Base-by-base conservation (phyloP, 805 yeast species). In the Candida sakaeoensis region DNA sequence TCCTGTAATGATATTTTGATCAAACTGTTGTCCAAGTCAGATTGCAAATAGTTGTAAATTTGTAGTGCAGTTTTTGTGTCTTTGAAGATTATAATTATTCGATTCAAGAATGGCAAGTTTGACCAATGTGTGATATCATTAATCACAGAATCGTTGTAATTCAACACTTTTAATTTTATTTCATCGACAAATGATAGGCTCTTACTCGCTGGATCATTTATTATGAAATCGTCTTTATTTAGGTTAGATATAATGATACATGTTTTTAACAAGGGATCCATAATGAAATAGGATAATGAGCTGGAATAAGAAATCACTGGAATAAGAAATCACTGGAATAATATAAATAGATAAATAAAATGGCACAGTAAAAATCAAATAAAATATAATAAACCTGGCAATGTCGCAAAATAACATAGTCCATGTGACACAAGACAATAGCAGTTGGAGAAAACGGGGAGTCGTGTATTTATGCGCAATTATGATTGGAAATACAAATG, bases 21-120 rank as follows among this genome's bases (percentile, higher is more conserved):
- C 5, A 46, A 42, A 8, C 37, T 36, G 12, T 46, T 22, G 3
- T 29, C 17, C 9, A 44, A 38, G 21, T 51, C 42, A 5, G 42
- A 24, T 12, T 29, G 35, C 37, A 65, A 51, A 39, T 41, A 54
- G 10, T 49, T 32, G 39, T 48, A 57, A 1, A 65, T 53, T n/a
- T 43, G 35, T 13, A 39, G 15, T 8, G 71, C 69, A 5, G 57
- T 51, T 1, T 31, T 37, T 24, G 57, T 67, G 18, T 53, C 52
- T 36, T 57, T 54, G 47, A 68, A 54, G n/a, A 68, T 64, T 35
- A 66, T 57, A 18, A 68, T 58, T n/a, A 63, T 53, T 23, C 74
- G 45, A 40, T 49, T 54, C 37, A 68, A 53, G 34, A 60, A 64
- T n/a, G 72, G 62, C 30, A 68, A 47, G 29, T 56, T 60, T 17